A percentile compares a stretch with the other conserved stretches of the same genome.
Conservation (phyloP, 331 rosid species). For the Cydonia oblonga region DNA sequence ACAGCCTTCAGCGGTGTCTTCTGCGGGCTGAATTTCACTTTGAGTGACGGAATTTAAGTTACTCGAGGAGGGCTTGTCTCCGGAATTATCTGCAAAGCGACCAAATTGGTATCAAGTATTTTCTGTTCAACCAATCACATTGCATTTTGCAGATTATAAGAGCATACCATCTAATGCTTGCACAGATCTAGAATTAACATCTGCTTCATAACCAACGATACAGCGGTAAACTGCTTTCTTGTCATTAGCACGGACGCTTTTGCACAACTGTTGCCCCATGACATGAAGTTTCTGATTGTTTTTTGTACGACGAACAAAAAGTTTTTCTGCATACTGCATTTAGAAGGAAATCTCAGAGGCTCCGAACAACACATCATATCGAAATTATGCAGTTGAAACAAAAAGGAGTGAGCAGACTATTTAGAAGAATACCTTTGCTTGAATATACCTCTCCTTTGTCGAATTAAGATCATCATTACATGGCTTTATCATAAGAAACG, state of each 20-base stretch:
- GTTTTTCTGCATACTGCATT: conserved; percentile 58
- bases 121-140: conserved; percentile 4
- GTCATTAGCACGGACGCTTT: conserved; percentile 49
- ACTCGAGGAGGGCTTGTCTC: conserved; percentile 28
- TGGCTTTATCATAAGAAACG: conserved; percentile 37
- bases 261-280: conserved; percentile 33
- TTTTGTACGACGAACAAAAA: conserved; percentile 31
- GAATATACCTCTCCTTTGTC: conserved; percentile 53
- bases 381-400: background rate
- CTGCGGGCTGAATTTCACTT: conserved; percentile 18
- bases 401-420: conserved; percentile 8
- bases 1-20: conserved; percentile 23
- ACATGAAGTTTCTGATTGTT: conserved; percentile 21
- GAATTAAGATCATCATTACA: conserved; percentile 42
- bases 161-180: conserved; percentile 32
- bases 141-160: conserved; percentile 9
- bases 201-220: conserved; percentile 35
- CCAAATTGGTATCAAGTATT: background rate
- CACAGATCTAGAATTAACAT: conserved; percentile 28
- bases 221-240: conserved; percentile 50
- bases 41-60: conserved; percentile 12
- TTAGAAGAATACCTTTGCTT: conserved; percentile 44
- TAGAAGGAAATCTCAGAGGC: conserved; percentile 16
- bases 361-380: conserved; percentile 6
- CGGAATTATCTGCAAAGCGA: conserved; percentile 28